A percentile compares a stretch with the other conserved stretches of the same genome.
Evolutionary conservation across 2,329 filamentous ascomycete species (phyloP).

Genomic region (Fusarium anguioides): DNA sequence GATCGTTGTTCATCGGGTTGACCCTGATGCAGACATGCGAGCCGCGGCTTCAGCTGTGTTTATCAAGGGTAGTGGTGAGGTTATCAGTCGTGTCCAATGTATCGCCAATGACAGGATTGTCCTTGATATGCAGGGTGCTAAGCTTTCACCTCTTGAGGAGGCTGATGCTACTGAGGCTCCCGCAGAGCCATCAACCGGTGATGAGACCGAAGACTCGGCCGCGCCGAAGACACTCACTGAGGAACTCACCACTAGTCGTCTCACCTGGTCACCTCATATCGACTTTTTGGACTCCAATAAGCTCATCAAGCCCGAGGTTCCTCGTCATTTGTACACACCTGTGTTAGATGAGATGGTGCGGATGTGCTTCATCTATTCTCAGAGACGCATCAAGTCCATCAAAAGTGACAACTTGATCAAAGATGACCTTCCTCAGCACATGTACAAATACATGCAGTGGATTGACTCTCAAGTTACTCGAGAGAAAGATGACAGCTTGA

Average conservation of each 20-base stretch:
- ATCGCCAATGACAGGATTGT: conserved; percentile 25
- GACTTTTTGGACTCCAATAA: conserved; percentile 45
- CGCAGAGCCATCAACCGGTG: neutral
- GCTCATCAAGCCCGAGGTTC: conserved; percentile 36
- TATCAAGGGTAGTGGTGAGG: conserved; percentile 1
- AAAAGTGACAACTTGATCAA: neutral
- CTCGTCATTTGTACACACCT: conserved; percentile 14
- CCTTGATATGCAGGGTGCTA: conserved; percentile 25
- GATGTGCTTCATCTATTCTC: conserved; percentile 43
- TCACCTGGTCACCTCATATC: conserved; percentile 48
- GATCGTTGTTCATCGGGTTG: conserved; percentile 19
- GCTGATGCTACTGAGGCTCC: conserved; percentile 15
- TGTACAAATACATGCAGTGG: conserved; percentile 46
- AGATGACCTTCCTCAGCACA: conserved; percentile 39
- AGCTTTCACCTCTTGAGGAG: conserved; percentile 41
- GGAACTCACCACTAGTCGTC: conserved; percentile 42
- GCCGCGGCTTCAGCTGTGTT: neutral
- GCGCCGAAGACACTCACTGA: neutral
- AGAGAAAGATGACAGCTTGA: neutral
- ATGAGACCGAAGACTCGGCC: neutral
- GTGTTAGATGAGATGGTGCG: conserved; percentile 47
- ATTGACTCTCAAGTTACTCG: conserved; percentile 19
- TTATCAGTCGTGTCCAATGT: conserved; percentile 26
- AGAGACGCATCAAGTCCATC: neutral
- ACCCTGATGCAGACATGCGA: neutral